Percentiles rank a stretch among this genome's conserved stretches.
Conservation (phyloP, 2,329 filamentous ascomycete species). For the Trichoderma hamatum region DNA sequence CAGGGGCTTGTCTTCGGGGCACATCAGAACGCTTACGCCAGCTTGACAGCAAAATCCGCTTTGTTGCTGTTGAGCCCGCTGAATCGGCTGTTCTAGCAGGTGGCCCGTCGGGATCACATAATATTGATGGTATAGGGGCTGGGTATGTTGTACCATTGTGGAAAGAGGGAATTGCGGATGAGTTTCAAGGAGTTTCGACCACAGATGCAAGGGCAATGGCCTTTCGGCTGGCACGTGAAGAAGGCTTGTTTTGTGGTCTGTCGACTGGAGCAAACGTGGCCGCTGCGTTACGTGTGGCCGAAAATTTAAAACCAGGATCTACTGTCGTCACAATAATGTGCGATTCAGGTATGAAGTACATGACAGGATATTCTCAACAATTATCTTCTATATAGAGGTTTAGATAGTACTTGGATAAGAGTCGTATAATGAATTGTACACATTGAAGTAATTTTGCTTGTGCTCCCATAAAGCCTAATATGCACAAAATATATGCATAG, state of each 20-base stretch:
- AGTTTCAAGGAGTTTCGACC: constrained; percentile 4
- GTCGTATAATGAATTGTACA: not conserved
- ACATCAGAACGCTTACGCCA: constrained; percentile 20
- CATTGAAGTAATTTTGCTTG: not conserved
- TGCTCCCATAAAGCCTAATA: no score
- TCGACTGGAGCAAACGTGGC: constrained; percentile 11
- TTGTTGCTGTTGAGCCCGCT: constrained; percentile 13
- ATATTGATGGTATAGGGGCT: constrained; percentile 18
- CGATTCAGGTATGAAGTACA: constrained; percentile 22
- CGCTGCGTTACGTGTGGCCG: constrained; percentile 16
- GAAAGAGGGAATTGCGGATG: constrained; percentile 17
- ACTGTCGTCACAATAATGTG: constrained; percentile 21
- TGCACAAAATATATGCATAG: no score
- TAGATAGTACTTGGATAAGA: not conserved
- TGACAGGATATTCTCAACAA: constrained; percentile 4
- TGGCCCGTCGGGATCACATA: constrained; percentile 12
- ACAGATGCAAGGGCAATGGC: constrained; percentile 11
- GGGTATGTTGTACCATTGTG: constrained; percentile 18
- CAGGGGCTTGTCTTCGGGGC: constrained; percentile 11
- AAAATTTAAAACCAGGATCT: constrained; percentile 4
- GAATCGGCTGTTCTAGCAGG: constrained; percentile 18
- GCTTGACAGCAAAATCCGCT: not conserved
- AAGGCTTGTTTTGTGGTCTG: constrained; percentile 20
- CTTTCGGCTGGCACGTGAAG: constrained; percentile 2
- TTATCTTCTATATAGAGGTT: not conserved